A percentile compares a stretch with the other conserved stretches of the same genome.
Evolutionary conservation across 1,284 basidiomycete species (phyloP).

Genomic region (Neolentinus lepideus): DNA sequence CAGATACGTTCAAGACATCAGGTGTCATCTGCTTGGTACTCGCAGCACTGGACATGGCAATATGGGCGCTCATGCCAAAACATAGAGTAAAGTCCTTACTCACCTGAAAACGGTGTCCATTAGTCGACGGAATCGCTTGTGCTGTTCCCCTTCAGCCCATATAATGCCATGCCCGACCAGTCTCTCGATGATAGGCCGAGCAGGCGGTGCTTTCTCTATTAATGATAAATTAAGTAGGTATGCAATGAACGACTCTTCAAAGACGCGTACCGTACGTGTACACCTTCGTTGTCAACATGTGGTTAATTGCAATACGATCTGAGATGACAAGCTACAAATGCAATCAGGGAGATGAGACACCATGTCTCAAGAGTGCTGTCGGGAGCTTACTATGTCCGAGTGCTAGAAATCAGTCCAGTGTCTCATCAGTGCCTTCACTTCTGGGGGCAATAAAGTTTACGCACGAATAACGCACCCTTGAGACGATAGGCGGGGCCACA

Average conservation of each 20-base stretch:
- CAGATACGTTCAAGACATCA: not conserved
- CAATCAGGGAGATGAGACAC: not conserved
- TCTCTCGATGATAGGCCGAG: not conserved
- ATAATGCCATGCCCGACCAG: conserved; percentile 26
- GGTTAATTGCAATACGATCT: not conserved
- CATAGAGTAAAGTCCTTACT: not conserved
- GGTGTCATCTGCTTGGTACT: not conserved
- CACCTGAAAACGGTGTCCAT: not conserved
- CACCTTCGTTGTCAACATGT: not conserved
- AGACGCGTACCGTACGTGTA: not conserved
- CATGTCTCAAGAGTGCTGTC: not conserved
- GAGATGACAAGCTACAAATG: not conserved
- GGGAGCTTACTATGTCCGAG: not conserved
- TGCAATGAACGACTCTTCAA: conserved; percentile 6
- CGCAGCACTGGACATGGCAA: not conserved
- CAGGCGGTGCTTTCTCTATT: not conserved
- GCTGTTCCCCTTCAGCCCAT: conserved; percentile 30
- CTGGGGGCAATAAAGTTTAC: not conserved
- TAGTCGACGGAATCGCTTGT: conserved; percentile 20
- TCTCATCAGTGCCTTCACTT: not conserved
- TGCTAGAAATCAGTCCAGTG: not conserved
- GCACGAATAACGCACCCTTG: not conserved
- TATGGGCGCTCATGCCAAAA: not conserved
- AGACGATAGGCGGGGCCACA: not conserved
- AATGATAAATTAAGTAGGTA: not conserved